Evolutionary conservation across 306 rosid species (phyloP), one percentile per base, ranked within the genome.

Genomic region (Styphnolobium japonicum): DNA sequence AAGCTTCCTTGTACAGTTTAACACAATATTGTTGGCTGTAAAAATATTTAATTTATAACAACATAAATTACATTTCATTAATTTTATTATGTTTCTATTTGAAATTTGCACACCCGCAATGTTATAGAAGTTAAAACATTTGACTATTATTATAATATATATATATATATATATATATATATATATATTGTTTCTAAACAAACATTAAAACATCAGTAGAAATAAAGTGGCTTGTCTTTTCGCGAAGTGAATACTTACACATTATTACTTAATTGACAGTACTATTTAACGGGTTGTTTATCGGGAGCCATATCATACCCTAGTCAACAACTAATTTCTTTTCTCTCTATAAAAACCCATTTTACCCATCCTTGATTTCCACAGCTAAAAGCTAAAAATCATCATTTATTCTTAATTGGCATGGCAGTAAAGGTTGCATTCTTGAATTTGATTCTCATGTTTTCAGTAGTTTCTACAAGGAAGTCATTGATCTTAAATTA

Each of bases 401-500:
- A n/a, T n/a, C 43, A 9, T 78, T 22, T 56, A 57, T 52, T 68
- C 46, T 78, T 62, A 48, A 72, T 45, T 33, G 52, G 53, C 53
- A 87, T 92, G 97, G 88, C 86, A 45, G 10, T 37, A 64, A 81
- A 69, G 61, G 80, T 43, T 67, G 79, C 84, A 61, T 69, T 92
- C 85, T 74, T 89, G 75, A 77, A 67, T 80, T 76, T 86, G 6
- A 39, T 85, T 64, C 73, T 89, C 79, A 67, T 87, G 19, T 73
- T 89, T 71, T 87, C 90, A 40, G 49, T 57, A 22, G 71, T 85
- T 64, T 79, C 88, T 10, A 45, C 77, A 3, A 87, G 77, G 52
- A 78, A 67, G 12, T 88, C 97, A 14, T 88, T 94, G 42, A 87
- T 93, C 91, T 83, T 67, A 29, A 89, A 94, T 76, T 76, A 92